Percentiles rank a stretch among this genome's conserved stretches.
These are phyloP conservation scores for Euphorbia tirucalli DNA, from an alignment of 345 rosid species.

Conservation along the genomic window DNA sequence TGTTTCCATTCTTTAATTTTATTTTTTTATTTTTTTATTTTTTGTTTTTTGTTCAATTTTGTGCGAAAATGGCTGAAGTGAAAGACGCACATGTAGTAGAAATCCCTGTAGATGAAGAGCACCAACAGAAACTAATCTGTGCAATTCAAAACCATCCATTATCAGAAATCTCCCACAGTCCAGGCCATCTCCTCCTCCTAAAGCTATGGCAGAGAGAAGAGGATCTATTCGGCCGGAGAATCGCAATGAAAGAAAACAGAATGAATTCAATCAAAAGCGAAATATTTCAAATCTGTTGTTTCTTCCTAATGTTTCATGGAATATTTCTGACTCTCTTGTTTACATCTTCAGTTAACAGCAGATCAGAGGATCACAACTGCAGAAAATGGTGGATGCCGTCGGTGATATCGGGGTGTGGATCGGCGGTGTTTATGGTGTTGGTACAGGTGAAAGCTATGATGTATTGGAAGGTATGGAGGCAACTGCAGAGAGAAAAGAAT, in stretches of 20 bases:
- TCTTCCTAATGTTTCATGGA: constrained; percentile 68
- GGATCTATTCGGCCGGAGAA: constrained; percentile 48
- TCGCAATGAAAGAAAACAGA: constrained; percentile 54
- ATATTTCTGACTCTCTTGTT: constrained; percentile 63
- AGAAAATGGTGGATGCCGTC: constrained; percentile 88
- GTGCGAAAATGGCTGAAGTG: constrained; percentile 43
- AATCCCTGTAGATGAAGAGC: constrained; percentile 81
- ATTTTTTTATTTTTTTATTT: neutral
- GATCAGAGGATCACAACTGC: constrained; percentile 23
- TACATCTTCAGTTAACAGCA: constrained; percentile 40
- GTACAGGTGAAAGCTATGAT: constrained; percentile 69
- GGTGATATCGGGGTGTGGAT: constrained; percentile 48
- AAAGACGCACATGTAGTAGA: constrained; percentile 75
- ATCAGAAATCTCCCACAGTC: constrained; percentile 80
- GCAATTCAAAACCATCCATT: constrained; percentile 89
- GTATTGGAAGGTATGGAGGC: constrained; percentile 70
- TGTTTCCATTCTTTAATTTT: neutral
- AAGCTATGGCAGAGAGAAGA: constrained; percentile 97
- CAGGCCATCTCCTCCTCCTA: constrained; percentile 87
- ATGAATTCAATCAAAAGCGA: constrained; percentile 76
- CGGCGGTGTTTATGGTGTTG: constrained; percentile 60
- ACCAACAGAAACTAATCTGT: constrained; percentile 41
- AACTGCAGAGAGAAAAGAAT: constrained; percentile 65
- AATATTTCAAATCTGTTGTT: constrained; percentile 77
- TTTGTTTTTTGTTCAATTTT: no score